These are phyloP conservation scores for Raphidocelis subcapitata DNA, from an alignment of 139 green algal genomes.

Conservation along the genomic window DNA sequence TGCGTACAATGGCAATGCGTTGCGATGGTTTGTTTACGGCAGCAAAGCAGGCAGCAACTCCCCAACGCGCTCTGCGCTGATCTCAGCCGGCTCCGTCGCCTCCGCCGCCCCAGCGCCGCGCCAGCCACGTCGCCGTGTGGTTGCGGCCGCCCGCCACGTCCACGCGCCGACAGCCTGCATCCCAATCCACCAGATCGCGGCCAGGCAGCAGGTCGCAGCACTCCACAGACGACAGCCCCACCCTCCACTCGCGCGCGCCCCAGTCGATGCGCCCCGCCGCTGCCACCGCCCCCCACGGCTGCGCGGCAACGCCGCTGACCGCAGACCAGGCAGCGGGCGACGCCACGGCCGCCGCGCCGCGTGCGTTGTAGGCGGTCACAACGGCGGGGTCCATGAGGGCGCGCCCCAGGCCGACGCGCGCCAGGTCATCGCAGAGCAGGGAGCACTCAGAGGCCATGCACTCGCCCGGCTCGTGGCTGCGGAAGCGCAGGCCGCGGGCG, in stretches of 20 bases:
- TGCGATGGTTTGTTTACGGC: too few relatives aligned
- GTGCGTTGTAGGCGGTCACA: slow-evolving; percentile 26
- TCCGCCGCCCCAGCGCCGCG: too few relatives aligned
- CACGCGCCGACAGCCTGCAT: slow-evolving; percentile 26
- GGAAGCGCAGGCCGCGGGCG: slow-evolving; percentile 17
- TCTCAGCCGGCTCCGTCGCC: too few relatives aligned
- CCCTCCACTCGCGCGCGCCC: background rate
- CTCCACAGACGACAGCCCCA: background rate
- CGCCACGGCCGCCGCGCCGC: background rate
- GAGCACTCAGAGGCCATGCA: slow-evolving; percentile 52
- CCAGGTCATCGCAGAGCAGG: slow-evolving; percentile 54
- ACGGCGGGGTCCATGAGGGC: slow-evolving; percentile 56
- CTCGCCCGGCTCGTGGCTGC: slow-evolving; percentile 26
- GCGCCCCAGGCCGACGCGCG: slow-evolving; percentile 16
- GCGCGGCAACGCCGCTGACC: background rate
- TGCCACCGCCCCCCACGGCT: background rate
- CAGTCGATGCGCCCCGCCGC: background rate
- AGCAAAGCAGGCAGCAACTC: too few relatives aligned
- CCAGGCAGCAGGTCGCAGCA: slow-evolving; percentile 36
- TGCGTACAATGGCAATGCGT: too few relatives aligned
- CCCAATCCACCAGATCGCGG: slow-evolving; percentile 28
- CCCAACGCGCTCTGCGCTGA: too few relatives aligned
- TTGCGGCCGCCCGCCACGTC: slow-evolving; percentile 2
- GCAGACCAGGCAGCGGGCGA: too few relatives aligned
- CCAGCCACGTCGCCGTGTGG: too few relatives aligned